phyloP scores from a whole-genome alignment of 164 flowering plant species.

The Stephania japonica region DNA sequence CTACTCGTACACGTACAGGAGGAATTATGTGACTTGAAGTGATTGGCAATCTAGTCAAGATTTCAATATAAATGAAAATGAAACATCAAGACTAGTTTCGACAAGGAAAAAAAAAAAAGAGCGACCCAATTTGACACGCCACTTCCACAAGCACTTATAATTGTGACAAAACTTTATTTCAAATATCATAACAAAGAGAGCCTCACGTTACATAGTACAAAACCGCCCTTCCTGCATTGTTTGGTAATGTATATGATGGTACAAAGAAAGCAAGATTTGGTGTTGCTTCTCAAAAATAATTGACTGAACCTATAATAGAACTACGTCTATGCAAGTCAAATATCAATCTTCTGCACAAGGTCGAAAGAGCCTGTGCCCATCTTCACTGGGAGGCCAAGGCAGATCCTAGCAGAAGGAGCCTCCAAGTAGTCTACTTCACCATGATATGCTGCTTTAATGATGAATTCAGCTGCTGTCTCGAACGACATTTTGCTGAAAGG shows the following conservation, averaged over 20 bases:
- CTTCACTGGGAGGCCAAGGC: constrained; percentile 80
- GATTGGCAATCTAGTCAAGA: too few species aligned
- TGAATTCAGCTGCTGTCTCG: constrained; percentile 82
- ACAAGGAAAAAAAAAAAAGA: too few species aligned
- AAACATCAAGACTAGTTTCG: too few species aligned
- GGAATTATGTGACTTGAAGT: too few species aligned
- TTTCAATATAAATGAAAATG: too few species aligned
- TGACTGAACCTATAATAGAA: background rate
- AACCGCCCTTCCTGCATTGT: background rate
- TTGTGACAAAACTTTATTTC: too few species aligned
- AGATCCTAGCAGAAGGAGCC: constrained; percentile 79
- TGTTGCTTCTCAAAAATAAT: background rate
- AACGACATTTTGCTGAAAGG: constrained; percentile 76
- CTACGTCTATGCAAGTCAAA: constrained; percentile 22
- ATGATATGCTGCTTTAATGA: constrained; percentile 62
- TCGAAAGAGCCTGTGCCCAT: constrained; percentile 89
- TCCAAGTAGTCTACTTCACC: constrained; percentile 62
- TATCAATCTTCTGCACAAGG: constrained; percentile 58
- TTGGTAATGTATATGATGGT: too few species aligned
- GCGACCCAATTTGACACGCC: too few species aligned
- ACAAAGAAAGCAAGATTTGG: background rate
- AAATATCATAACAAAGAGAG: too few species aligned
- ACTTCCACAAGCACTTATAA: too few species aligned
- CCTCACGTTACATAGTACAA: background rate
- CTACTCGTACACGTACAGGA: too few species aligned